phyloP scores from a whole-genome alignment of 2,329 filamentous ascomycete genomes.

The Neophaeococcomyces aloes region DNA sequence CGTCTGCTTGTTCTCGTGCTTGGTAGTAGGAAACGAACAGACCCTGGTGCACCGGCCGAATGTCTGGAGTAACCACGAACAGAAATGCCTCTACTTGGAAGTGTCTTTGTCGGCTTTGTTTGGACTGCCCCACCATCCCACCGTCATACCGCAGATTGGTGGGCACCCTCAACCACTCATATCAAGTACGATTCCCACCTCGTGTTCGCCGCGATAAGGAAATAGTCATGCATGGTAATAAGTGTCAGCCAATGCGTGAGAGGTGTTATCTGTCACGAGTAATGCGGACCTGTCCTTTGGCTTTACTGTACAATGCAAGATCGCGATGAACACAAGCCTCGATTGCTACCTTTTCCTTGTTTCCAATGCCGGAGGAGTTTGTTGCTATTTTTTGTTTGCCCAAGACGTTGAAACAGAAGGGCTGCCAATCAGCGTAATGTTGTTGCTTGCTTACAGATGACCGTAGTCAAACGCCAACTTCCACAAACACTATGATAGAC shows the following conservation, averaged over 20 bases:
- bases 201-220: conserved; percentile 3
- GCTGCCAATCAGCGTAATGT: too few species aligned
- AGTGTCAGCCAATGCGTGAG: neutral
- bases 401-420: too few species aligned
- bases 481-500: too few species aligned
- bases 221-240: neutral
- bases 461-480: too few species aligned
- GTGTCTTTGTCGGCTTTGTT: neutral
- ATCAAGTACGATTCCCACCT: neutral
- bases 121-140: neutral
- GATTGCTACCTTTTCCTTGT: too few species aligned
- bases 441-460: too few species aligned
- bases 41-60: neutral
- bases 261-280: too few species aligned
- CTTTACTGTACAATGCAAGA: too few species aligned
- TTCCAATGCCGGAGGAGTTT: too few species aligned
- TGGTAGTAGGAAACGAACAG: neutral
- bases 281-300: too few species aligned
- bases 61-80: neutral
- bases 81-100: neutral
- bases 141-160: conserved; percentile 1
- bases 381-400: too few species aligned
- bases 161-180: neutral
- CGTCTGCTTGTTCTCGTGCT: neutral
- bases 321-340: too few species aligned